Conservation (phyloP, 495 filamentous ascomycete species). For the Neurospora tetraspora region DNA sequence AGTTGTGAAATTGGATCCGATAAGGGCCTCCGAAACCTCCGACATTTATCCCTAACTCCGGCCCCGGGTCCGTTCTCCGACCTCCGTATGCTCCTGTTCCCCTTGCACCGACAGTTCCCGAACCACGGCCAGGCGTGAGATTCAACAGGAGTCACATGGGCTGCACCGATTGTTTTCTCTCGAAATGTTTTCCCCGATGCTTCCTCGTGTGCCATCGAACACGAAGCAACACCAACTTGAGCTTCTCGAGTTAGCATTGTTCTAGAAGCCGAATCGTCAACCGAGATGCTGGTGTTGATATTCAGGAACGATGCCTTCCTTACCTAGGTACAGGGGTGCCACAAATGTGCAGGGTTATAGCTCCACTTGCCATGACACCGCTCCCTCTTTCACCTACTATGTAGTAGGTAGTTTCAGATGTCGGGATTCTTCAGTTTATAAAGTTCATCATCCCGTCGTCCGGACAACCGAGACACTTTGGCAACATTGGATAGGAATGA, state of each 20-base stretch:
- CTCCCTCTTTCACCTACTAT: no score
- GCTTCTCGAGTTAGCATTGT: neutral
- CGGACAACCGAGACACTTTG: neutral
- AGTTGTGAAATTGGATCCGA: neutral
- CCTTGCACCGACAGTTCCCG: neutral
- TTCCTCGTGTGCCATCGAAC: neutral
- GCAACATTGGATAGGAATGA: neutral
- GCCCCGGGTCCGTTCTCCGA: neutral
- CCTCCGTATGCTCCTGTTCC: neutral
- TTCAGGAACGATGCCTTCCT: no score
- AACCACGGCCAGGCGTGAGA: no score
- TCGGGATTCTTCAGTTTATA: no score
- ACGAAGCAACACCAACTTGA: no score
- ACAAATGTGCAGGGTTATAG: neutral
- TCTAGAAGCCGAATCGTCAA: neutral
- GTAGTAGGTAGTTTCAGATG: no score
- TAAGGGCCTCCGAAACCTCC: neutral
- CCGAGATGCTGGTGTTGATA: neutral
- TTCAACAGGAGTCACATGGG: no score
- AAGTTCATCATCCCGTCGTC: no score
- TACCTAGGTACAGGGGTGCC: no score
- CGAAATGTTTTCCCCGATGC: neutral
- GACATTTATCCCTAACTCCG: neutral
- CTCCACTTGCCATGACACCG: neutral
- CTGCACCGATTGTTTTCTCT: neutral